Evolutionary conservation across 2,329 filamentous ascomycete species (phyloP), one percentile per base, ranked within the genome.

Genomic region (Ceratocystis destructans): DNA sequence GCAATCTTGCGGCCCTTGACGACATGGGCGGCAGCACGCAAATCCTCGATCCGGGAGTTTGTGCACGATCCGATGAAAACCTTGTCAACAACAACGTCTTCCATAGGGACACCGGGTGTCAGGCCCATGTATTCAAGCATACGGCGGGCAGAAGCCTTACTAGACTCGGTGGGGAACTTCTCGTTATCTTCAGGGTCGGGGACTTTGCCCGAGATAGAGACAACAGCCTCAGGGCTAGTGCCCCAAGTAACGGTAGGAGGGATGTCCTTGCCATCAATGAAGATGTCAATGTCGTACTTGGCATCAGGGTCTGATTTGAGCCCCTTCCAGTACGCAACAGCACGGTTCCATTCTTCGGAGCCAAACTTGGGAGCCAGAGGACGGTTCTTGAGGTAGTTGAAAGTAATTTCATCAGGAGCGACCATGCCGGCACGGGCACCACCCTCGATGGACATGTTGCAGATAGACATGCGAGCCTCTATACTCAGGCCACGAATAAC

Each of bases 21-120:
- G 48, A 99, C 84, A 68, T 85, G 82, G 50, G 94, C 90, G 8
- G 93, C 94, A 37, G 89, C 88, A 50, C 93, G 86, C 70, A 99
- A 80, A 80, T 99, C 94, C 77, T 97, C 94, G 70, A 99, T 96
- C 73, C 94, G 86, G 15, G 93, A 90, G 75, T 99, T 99, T 46
- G 94, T 99, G 83, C 94, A 99, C 10, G 91, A 96, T 59, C 94
- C 94, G 71, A 97, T 96, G 75, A 97, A 99, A 70, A 97, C 86
- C 81, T 97, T 97, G 82, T 99, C 94, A 65, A 97, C 78, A 33
- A 81, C 77, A 70, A 99, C 87, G n/a, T 97, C 91, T 75, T 96
- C 85, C 87, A 99, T 94, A 7, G 84, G 87, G 0, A 89, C 96
- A 66, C 91, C 91, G 28, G 93, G 80, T 5, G 82, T 87, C 65